Conservation (phyloP, 495 filamentous ascomycete species). For the Cudoniella acicularis region DNA sequence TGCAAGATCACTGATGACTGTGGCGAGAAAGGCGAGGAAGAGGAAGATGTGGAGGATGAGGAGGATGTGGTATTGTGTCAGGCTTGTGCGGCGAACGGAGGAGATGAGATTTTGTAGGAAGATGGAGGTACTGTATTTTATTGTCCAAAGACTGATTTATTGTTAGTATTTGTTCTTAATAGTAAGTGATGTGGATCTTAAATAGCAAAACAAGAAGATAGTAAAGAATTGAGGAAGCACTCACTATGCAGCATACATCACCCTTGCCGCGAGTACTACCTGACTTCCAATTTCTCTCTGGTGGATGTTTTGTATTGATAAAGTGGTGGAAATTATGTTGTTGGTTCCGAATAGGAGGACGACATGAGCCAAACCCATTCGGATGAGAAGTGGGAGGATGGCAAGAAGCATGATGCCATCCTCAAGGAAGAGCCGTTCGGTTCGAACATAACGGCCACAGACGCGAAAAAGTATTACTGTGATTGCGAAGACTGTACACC, state of each 20-base stretch:
- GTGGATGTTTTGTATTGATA: conserved; percentile 39
- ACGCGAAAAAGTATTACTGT: conserved; percentile 76
- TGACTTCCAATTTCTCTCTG: conserved; percentile 47
- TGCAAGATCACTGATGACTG: conserved; percentile 71
- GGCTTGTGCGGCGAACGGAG: conserved; percentile 48
- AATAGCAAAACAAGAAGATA: too few species aligned
- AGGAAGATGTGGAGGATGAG: conserved; percentile 71
- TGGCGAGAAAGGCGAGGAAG: conserved; percentile 71
- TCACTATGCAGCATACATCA: conserved; percentile 57
- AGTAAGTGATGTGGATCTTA: too few species aligned
- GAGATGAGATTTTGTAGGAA: conserved; percentile 72
- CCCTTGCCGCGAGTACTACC: conserved; percentile 48
- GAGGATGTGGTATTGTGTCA: conserved; percentile 63
- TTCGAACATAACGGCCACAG: conserved; percentile 72
- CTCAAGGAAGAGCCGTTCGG: conserved; percentile 78
- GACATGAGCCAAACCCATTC: conserved; percentile 84
- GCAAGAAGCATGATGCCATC: conserved; percentile 80
- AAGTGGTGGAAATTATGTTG: conserved; percentile 51
- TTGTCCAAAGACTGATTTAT: conserved; percentile 71
- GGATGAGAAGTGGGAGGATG: conserved; percentile 71
- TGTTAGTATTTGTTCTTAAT: conserved; percentile 1
- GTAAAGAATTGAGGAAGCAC: conserved; percentile 20
- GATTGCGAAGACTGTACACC: conserved; percentile 80
- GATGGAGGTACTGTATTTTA: conserved; percentile 83
- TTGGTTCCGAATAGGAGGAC: conserved; percentile 86